Evolutionary conservation across 1,284 basidiomycete species (phyloP), one percentile per base, ranked within the genome.

Genomic region (Ustilago xerochloae): DNA sequence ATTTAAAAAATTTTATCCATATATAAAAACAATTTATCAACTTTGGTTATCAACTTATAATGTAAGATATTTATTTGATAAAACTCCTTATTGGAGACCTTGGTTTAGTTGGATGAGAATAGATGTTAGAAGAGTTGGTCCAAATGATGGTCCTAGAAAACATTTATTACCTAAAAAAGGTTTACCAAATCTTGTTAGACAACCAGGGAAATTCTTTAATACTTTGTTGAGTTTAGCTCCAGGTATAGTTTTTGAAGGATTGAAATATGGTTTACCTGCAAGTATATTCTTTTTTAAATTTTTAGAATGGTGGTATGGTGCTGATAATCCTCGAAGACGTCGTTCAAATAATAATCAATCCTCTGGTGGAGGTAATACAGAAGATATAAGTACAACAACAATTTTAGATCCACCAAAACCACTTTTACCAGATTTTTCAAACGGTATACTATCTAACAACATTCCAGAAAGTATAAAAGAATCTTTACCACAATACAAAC

Each of bases 221-320:
- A 52, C 36, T 10, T 16, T 76, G 22, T 16, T 78, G 22, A 35
- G 58, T 4, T 38, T 82, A 24, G 36, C 58, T 8, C 77, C 77
- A 1, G 75, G 66, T 12, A 24, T 64, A 26, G 35, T 78, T 15
- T 79, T 84, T 46, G 85, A 85, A 56, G 72, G 65, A 2, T 87
- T 95, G 47, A 90, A 91, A 74, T 87, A 96, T 46, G 88, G 95
- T 15, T 88, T 97, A 10, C 94, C 97, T 2, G 92, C 92, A 4
- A 91, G 93, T 33, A 95, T 99, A 66, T 97, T 99, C 85, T 91
- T 94, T 84, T 89, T 99, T 87, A 97, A 97, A 85, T 96, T 99
- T 85, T 87, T 97, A 30, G 94, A 99, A 86, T 99, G 97, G 95
- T 99, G 97, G 95, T 99, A 98, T 85, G 96, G 94, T 16, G 93